These are phyloP conservation scores for Ustilago trichophora DNA, from an alignment of 1,284 basidiomycete species.

Conservation along the genomic window DNA sequence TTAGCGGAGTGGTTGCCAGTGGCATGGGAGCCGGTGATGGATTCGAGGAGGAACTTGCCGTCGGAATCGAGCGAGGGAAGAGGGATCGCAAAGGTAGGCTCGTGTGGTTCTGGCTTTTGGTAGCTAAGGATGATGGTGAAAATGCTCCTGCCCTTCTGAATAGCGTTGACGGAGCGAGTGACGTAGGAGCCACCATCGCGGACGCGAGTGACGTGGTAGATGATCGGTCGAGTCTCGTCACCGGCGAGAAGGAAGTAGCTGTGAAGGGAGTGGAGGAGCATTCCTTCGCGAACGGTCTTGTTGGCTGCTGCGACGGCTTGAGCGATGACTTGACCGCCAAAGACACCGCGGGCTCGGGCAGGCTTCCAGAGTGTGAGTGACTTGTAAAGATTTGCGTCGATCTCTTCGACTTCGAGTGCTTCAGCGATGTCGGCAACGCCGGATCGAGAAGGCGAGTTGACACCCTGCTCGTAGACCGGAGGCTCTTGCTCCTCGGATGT, in stretches of 20 bases:
- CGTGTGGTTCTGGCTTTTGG: conserved; percentile 56
- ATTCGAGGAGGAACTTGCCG: conserved; percentile 15
- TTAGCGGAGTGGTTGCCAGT: conserved; percentile 36
- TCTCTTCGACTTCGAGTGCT: conserved; percentile 56
- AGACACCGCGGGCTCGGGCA: conserved; percentile 59
- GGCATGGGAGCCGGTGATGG: conserved; percentile 38
- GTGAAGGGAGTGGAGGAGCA: conserved; percentile 54
- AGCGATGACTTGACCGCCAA: conserved; percentile 63
- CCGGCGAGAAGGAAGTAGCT: conserved; percentile 62
- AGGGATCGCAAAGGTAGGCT: conserved; percentile 58
- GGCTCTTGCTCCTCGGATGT: conserved; percentile 52
- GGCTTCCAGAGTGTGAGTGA: conserved; percentile 59
- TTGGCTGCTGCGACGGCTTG: conserved; percentile 56
- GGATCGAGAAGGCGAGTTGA: conserved; percentile 32
- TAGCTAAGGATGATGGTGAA: conserved; percentile 62
- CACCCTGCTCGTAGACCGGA: conserved; percentile 49
- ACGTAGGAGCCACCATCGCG: conserved; percentile 63
- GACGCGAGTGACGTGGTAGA: conserved; percentile 57
- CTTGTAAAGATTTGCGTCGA: conserved; percentile 55
- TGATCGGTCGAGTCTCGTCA: conserved; percentile 51
- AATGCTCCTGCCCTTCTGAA: conserved; percentile 52
- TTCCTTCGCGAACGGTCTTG: conserved; percentile 50
- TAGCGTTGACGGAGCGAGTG: conserved; percentile 59
- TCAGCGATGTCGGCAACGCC: conserved; percentile 40
- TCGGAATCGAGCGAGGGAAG: conserved; percentile 41